Evolutionary conservation across 2,329 filamentous ascomycete species (phyloP).

Genomic region (Truncatella angustata): DNA sequence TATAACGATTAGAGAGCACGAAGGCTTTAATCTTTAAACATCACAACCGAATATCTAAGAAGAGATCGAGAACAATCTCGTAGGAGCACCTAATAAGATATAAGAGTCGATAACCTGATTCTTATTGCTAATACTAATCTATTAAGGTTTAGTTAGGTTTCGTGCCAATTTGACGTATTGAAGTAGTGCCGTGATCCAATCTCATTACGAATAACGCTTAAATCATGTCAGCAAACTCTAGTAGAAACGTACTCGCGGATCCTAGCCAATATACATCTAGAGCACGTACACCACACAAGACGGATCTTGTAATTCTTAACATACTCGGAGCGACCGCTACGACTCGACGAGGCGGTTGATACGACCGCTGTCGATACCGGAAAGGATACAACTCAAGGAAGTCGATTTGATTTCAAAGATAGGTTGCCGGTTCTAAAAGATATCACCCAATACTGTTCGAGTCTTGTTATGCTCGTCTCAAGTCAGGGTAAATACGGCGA

Average conservation of each 20-base stretch:
- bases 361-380: slow-evolving; percentile 20
- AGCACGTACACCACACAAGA: slow-evolving; percentile 1
- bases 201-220: slow-evolving; percentile 3
- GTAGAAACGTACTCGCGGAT: slow-evolving; percentile 18
- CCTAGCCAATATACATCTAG: slow-evolving; percentile 4
- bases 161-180: slow-evolving; percentile 18
- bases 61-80: slow-evolving; percentile 20
- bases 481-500: background rate
- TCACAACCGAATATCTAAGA: slow-evolving; percentile 16
- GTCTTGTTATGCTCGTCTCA: slow-evolving; percentile 19
- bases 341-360: no score
- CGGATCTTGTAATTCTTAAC: slow-evolving; percentile 19
- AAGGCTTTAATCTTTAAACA: slow-evolving; percentile 26
- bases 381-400: background rate
- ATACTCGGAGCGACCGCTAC: slow-evolving; percentile 22
- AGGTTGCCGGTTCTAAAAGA: slow-evolving; percentile 23
- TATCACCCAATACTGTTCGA: slow-evolving; percentile 22
- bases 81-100: slow-evolving; percentile 15
- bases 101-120: background rate
- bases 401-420: slow-evolving; percentile 24
- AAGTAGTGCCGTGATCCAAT: slow-evolving; percentile 14
- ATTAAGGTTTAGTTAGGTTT: slow-evolving; percentile 20
- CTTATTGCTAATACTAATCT: background rate
- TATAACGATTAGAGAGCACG: slow-evolving; percentile 18
- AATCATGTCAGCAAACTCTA: slow-evolving; percentile 15